A percentile compares a stretch with the other conserved stretches of the same genome.
Conservation (phyloP, 345 rosid species). For the Sonneratia caseolaris region DNA sequence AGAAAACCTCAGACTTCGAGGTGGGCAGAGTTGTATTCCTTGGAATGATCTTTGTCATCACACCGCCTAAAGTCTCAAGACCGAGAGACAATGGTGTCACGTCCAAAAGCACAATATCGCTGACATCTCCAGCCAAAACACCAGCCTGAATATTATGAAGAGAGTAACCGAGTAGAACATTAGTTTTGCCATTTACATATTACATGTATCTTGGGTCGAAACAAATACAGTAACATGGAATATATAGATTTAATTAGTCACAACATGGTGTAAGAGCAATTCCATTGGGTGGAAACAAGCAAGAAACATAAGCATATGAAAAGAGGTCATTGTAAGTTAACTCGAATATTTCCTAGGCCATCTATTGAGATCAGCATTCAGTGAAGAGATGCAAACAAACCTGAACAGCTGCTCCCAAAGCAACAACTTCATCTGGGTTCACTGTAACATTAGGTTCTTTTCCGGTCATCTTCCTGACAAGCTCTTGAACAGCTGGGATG, state of each 20-base stretch:
- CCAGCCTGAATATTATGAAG: constrained; percentile 55
- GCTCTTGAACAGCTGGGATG: constrained; percentile 76
- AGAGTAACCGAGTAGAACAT: not conserved
- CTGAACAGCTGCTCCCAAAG: constrained; percentile 98
- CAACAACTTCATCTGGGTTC: constrained; percentile 98
- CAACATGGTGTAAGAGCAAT: not conserved
- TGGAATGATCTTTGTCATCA: constrained; percentile 92
- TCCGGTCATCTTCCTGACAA: constrained; percentile 81
- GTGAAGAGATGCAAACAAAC: constrained; percentile 38
- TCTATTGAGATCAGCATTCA: constrained; percentile 22
- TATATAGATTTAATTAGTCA: too few relatives aligned
- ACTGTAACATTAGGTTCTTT: constrained; percentile 94
- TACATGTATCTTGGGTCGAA: too few relatives aligned
- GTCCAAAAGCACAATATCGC: constrained; percentile 85
- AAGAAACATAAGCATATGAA: too few relatives aligned
- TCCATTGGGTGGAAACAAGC: too few relatives aligned
- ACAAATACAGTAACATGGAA: too few relatives aligned
- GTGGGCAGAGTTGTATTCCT: constrained; percentile 93
- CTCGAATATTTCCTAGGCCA: not conserved
- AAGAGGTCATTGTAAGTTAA: too few relatives aligned
- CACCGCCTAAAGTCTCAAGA: constrained; percentile 93
- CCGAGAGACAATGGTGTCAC: constrained; percentile 89
- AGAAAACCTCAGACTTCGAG: constrained; percentile 95
- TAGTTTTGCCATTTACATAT: not conserved
- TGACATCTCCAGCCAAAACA: constrained; percentile 88